phyloP scores from a whole-genome alignment of 2,329 filamentous ascomycete genomes.

The Exophiala bonariae region DNA sequence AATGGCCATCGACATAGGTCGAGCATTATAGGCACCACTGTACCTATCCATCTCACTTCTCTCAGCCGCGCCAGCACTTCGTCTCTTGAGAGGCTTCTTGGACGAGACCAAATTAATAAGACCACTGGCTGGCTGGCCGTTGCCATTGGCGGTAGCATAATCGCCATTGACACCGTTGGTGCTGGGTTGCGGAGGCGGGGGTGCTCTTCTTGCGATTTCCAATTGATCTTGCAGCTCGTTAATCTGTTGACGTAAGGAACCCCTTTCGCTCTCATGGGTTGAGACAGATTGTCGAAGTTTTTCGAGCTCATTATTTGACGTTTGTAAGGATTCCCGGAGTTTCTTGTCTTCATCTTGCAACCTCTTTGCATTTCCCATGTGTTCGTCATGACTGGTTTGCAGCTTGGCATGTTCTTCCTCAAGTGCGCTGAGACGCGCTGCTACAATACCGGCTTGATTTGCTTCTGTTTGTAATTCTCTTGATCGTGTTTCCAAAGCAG shows the following conservation, averaged over 20 bases:
- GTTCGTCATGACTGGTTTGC: conserved; percentile 86
- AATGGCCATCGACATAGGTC: conserved; percentile 94
- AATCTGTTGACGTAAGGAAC: conserved; percentile 81
- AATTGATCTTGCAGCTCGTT: conserved; percentile 89
- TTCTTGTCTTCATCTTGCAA: conserved; percentile 92
- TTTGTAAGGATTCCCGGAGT: conserved; percentile 77
- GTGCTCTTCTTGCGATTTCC: conserved; percentile 77
- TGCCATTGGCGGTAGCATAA: conserved; percentile 58
- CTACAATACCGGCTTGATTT: conserved; percentile 94
- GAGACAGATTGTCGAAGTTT: conserved; percentile 72
- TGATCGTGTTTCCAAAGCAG: conserved; percentile 80
- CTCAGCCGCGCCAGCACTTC: conserved; percentile 80
- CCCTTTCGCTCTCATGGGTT: conserved; percentile 81
- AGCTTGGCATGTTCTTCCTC: conserved; percentile 95
- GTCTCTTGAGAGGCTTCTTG: conserved; percentile 87
- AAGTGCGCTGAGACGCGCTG: conserved; percentile 84
- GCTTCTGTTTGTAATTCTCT: conserved; percentile 96
- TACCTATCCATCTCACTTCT: conserved; percentile 83
- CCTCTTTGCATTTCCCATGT: conserved; percentile 83
- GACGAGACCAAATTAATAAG: conserved; percentile 96
- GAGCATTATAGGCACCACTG: conserved; percentile 88
- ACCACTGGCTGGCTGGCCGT: conserved; percentile 60
- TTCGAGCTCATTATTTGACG: conserved; percentile 79
- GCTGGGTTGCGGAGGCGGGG: conserved; percentile 61
- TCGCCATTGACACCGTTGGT: conserved; percentile 53